Percentiles rank a stretch among this genome's conserved stretches.
Conservation (phyloP, 768 basidiomycete species). For the Roridomyces roridus region DNA sequence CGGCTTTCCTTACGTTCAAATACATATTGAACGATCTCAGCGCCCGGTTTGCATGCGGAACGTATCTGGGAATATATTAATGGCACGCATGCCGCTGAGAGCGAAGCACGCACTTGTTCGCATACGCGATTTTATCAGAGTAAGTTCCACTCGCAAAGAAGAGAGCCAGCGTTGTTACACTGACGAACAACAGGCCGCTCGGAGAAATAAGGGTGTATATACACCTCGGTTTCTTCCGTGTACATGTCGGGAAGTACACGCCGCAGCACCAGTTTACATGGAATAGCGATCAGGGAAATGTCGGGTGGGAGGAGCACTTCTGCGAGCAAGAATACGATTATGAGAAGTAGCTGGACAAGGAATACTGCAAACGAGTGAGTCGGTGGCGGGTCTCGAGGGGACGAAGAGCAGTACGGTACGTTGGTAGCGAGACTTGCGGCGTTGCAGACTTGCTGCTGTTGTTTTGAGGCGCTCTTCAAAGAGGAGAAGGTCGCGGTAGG, state of each 20-base stretch:
- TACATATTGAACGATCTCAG: constrained; percentile 96
- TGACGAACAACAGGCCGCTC: constrained; percentile 85
- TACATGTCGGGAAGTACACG: constrained; percentile 59
- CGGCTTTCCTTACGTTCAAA: constrained; percentile 88
- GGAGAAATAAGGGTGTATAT: constrained; percentile 75
- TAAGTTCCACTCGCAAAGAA: constrained; percentile 99
- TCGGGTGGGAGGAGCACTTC: constrained; percentile 74
- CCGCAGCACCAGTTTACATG: constrained; percentile 59
- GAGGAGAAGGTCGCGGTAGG: constrained; percentile 85
- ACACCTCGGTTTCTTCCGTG: constrained; percentile 44
- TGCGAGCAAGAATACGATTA: constrained; percentile 73
- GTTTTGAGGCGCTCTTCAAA: constrained; percentile 98
- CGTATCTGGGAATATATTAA: constrained; percentile 65
- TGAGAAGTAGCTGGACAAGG: constrained; percentile 67
- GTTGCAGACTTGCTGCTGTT: constrained; percentile 81
- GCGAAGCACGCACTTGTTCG: constrained; percentile 78
- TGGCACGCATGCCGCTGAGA: constrained; percentile 12
- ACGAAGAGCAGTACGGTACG: constrained; percentile 49
- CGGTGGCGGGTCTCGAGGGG: constrained; percentile 15
- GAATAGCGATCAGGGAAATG: constrained; percentile 68
- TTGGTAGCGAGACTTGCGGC: constrained; percentile 84
- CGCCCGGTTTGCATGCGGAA: constrained; percentile 93
- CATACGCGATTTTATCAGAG: constrained; percentile 93
- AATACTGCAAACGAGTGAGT: constrained; percentile 60
- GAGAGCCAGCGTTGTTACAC: constrained; percentile 87